Percentiles rank a stretch among this genome's conserved stretches.
Evolutionary conservation across 257 asterid genomes (phyloP).

Genomic region (Lavandula angustifolia): DNA sequence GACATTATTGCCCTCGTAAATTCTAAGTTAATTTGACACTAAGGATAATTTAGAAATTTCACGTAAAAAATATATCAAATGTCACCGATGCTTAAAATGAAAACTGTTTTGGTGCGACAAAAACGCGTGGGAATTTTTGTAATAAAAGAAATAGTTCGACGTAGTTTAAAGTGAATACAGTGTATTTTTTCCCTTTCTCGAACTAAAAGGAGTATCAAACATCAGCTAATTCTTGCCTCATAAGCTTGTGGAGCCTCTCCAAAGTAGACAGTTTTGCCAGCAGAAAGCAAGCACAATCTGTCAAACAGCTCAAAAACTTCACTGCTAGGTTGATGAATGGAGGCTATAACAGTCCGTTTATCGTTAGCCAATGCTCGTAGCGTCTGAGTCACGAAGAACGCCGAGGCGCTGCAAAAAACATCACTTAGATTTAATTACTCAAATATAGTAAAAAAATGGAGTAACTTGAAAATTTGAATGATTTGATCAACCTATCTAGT

Average conservation of each 20-base stretch:
- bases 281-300: slow-evolving; percentile 74
- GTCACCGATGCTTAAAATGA: too few species aligned
- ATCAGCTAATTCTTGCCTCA: slow-evolving; percentile 65
- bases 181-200: too few species aligned
- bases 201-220: too few species aligned
- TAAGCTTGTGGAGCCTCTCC: slow-evolving; percentile 84
- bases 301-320: slow-evolving; percentile 94
- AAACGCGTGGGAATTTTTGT: too few species aligned
- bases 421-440: too few species aligned
- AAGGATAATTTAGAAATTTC: too few species aligned
- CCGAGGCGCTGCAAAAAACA: slow-evolving; percentile 89
- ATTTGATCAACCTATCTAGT: slow-evolving; percentile 66
- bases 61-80: too few species aligned
- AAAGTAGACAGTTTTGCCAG: slow-evolving; percentile 84
- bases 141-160: too few species aligned
- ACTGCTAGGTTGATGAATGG: slow-evolving; percentile 97
- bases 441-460: not conserved
- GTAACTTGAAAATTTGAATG: not conserved
- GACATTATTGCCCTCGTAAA: too few species aligned
- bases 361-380: slow-evolving; percentile 74
- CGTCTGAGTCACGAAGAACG: slow-evolving; percentile 91
- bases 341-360: slow-evolving; percentile 89
- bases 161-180: too few species aligned
- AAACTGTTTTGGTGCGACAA: too few species aligned
- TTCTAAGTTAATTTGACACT: too few species aligned